Conservation (phyloP, 1,284 basidiomycete genomes). For the Ganoderma multipileum region DNA sequence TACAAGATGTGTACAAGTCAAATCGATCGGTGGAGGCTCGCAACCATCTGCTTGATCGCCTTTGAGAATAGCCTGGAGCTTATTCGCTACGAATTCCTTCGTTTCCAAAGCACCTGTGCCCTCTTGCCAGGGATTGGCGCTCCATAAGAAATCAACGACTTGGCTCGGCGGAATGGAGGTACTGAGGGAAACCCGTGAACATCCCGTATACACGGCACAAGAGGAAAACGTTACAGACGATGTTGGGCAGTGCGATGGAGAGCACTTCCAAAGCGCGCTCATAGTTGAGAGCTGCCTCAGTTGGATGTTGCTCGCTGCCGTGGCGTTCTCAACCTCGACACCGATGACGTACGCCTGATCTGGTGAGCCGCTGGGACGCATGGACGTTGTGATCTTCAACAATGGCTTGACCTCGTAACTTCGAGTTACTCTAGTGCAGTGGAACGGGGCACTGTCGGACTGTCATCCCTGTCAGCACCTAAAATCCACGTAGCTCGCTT, state of each 20-base stretch:
- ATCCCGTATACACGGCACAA: neutral
- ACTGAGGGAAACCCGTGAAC: constrained; percentile 40
- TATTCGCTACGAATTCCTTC: constrained; percentile 56
- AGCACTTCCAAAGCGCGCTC: constrained; percentile 70
- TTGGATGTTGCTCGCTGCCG: constrained; percentile 48
- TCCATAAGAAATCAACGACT: constrained; percentile 52
- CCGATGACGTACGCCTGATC: constrained; percentile 62
- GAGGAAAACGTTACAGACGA: constrained; percentile 47
- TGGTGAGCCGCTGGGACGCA: constrained; percentile 55
- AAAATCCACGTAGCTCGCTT: neutral
- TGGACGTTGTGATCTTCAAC: constrained; percentile 55
- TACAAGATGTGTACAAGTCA: constrained; percentile 57
- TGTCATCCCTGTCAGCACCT: constrained; percentile 34
- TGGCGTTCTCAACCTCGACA: constrained; percentile 63
- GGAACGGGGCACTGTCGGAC: constrained; percentile 57
- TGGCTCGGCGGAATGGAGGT: constrained; percentile 57
- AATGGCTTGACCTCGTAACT: constrained; percentile 64
- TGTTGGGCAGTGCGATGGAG: constrained; percentile 40
- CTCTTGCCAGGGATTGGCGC: constrained; percentile 48
- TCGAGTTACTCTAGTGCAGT: constrained; percentile 61
- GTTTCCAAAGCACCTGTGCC: constrained; percentile 50
- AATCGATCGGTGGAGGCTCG: constrained; percentile 61
- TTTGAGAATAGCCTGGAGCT: constrained; percentile 60
- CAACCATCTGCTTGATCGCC: constrained; percentile 50
- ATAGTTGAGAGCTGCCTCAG: constrained; percentile 65